Percentiles rank a stretch among this genome's conserved stretches.
Conservation (phyloP, 2,329 filamentous ascomycete genomes). For the Aspergillus luchuensis region DNA sequence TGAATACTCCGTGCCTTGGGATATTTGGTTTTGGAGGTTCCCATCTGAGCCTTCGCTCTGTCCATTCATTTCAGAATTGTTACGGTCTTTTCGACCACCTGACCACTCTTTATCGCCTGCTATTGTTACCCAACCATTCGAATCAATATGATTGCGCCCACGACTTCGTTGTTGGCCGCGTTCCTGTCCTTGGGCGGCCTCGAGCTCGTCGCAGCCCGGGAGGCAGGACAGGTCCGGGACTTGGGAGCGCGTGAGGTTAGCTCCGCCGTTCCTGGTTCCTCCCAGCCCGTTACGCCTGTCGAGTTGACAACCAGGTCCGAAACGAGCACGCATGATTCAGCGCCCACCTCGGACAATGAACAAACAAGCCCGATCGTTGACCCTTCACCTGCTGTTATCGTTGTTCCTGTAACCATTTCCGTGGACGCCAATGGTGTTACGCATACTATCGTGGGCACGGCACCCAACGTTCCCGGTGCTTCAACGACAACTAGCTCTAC, state of each 20-base stretch:
- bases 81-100: slow-evolving; percentile 9
- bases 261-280: not conserved
- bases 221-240: slow-evolving; percentile 26
- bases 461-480: slow-evolving; percentile 13
- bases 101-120: slow-evolving; percentile 11
- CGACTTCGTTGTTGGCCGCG: slow-evolving; percentile 34
- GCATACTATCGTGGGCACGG: slow-evolving; percentile 24
- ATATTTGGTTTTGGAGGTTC: slow-evolving; percentile 10
- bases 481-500: slow-evolving; percentile 17
- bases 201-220: slow-evolving; percentile 36
- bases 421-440: slow-evolving; percentile 28
- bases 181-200: slow-evolving; percentile 37
- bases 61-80: slow-evolving; percentile 26
- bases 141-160: slow-evolving; percentile 34
- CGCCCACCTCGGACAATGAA: not conserved
- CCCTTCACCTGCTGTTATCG: slow-evolving; percentile 16
- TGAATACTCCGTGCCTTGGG: slow-evolving; percentile 14
- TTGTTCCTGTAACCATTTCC: slow-evolving; percentile 25
- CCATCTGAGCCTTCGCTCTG: slow-evolving; percentile 27
- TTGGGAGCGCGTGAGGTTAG: slow-evolving; percentile 33
- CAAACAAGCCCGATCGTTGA: slow-evolving; percentile 5
- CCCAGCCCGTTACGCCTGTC: not conserved
- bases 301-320: slow-evolving; percentile 7
- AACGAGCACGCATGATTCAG: slow-evolving; percentile 1
- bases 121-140: slow-evolving; percentile 11